A percentile compares a stretch with the other conserved stretches of the same genome.
phyloP scores from a whole-genome alignment of 2,329 filamentous ascomycete genomes.

The Botrytis squamosa region DNA sequence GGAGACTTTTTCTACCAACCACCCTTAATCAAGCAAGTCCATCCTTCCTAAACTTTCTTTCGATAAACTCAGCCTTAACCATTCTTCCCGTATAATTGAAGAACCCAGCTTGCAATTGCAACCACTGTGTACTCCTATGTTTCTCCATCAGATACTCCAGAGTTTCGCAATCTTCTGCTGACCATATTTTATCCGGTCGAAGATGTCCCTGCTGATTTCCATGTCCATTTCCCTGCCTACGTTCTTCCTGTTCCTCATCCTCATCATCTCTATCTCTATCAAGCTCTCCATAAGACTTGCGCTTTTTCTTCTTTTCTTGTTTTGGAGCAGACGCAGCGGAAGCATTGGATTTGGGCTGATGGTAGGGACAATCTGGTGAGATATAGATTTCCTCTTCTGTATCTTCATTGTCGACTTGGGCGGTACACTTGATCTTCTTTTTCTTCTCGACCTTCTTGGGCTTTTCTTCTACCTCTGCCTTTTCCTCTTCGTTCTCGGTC shows the following conservation, averaged over 20 bases:
- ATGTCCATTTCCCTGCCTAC: conserved; percentile 2
- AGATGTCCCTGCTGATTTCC: conserved; percentile 20
- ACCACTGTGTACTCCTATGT: conserved; percentile 36
- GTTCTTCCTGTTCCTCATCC: not conserved
- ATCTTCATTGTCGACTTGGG: conserved; percentile 1
- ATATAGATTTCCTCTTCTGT: conserved; percentile 4
- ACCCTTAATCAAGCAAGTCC: not conserved
- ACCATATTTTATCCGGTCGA: conserved; percentile 33
- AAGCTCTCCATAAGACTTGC: conserved; percentile 7
- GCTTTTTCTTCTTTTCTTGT: conserved; percentile 11
- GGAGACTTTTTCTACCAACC: not conserved
- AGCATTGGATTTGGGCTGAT: not conserved
- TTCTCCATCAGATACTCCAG: conserved; percentile 34
- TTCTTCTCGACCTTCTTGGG: not conserved
- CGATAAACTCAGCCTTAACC: conserved; percentile 35
- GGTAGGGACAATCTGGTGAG: conserved; percentile 11
- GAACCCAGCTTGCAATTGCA: conserved; percentile 37
- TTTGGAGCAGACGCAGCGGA: not conserved
- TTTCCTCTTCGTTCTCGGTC: not conserved
- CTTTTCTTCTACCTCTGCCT: not conserved
- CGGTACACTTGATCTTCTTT: not conserved
- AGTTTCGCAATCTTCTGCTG: conserved; percentile 33
- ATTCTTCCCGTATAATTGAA: conserved; percentile 39
- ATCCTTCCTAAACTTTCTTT: conserved; percentile 37
- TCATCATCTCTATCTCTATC: not conserved